Base-by-base conservation (phyloP, 306 rosid species). In the Abrus precatorius region DNA sequence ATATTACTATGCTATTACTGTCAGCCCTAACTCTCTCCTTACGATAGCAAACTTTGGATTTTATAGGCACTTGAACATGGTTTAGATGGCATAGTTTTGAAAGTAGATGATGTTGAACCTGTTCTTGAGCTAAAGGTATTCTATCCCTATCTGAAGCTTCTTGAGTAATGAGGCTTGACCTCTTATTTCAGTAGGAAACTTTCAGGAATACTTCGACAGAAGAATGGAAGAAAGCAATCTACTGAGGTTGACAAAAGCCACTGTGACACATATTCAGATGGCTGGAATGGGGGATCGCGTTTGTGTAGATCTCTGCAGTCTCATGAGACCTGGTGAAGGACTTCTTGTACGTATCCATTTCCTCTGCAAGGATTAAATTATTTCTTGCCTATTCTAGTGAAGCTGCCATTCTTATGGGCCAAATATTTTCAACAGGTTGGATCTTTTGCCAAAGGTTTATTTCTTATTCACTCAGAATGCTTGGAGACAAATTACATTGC, bases 251-350 rank as follows among this genome's bases (percentile, higher is more conserved):
- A 81, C 88, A 67, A 91, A 91, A 86, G 97, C 92, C 68, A 85
- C 89, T 5, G 88, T 95, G 74, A 89, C 93, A 76, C 66, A 65
- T 41, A 88, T 93, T 72, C 89, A 93, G 59, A 92, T 80, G 27
- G 86, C 81, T 77, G 97, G 99, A 77, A 93, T 95, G 97, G 97
- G 99, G 32, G 99, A 95, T 88, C 97, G 97, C 5, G 95, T 93
- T 80, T 95, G 97, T 77, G 97, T 95, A 1, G 99, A 95, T 82
- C 97, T 95, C 40, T 95, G 97, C 72, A 89, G 94, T 84, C 93
- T 95, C 70, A 88, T 93, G 97, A 91, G 82, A 74, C 97, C 95
- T 0, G 95, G 99, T 55, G 99, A 95, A 93, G 97, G 97, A 83
- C 97, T 95, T 85, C 89, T 95, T 12, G 99, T 93, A 86, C 53